phyloP scores from a whole-genome alignment of 2,329 filamentous ascomycete species.

The Sporothrix mexicana region DNA sequence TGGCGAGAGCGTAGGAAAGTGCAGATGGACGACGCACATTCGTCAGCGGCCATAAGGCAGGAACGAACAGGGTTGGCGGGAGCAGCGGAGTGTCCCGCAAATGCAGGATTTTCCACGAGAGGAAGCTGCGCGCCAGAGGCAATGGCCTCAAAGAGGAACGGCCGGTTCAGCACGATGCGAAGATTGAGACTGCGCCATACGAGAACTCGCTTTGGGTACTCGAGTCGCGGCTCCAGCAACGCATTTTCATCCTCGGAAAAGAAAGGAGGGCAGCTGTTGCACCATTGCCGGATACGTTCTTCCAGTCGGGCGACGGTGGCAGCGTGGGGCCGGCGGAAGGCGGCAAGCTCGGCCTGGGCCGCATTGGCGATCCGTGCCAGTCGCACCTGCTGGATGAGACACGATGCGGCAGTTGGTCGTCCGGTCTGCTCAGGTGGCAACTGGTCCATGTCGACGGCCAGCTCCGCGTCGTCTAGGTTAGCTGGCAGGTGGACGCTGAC shows the following conservation, averaged over 20 bases:
- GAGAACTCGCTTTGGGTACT: constrained; percentile 17
- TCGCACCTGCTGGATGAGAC: constrained; percentile 8
- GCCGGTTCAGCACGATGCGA: constrained; percentile 23
- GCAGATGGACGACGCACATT: constrained; percentile 14
- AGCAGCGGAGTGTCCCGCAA: not conserved
- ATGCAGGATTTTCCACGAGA: not conserved
- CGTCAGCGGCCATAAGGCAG: constrained; percentile 2
- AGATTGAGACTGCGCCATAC: constrained; percentile 17
- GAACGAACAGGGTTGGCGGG: not conserved
- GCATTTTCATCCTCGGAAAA: not conserved
- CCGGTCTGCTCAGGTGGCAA: not conserved
- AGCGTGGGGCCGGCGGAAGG: not conserved
- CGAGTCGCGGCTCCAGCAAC: not conserved
- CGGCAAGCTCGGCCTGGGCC: not conserved
- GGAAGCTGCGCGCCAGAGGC: constrained; percentile 10
- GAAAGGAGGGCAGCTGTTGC: not conserved
- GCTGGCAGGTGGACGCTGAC: constrained; percentile 11
- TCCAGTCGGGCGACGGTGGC: not conserved
- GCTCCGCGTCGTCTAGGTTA: constrained; percentile 11
- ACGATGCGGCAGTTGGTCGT: constrained; percentile 9
- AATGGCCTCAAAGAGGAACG: constrained; percentile 21
- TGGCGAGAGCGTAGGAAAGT: not conserved
- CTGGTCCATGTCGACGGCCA: constrained; percentile 19
- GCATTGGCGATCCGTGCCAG: not conserved
- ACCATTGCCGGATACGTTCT: not conserved